Conservation (phyloP, 2,329 filamentous ascomycete species). For the Penicillium aurantiogriseum region DNA sequence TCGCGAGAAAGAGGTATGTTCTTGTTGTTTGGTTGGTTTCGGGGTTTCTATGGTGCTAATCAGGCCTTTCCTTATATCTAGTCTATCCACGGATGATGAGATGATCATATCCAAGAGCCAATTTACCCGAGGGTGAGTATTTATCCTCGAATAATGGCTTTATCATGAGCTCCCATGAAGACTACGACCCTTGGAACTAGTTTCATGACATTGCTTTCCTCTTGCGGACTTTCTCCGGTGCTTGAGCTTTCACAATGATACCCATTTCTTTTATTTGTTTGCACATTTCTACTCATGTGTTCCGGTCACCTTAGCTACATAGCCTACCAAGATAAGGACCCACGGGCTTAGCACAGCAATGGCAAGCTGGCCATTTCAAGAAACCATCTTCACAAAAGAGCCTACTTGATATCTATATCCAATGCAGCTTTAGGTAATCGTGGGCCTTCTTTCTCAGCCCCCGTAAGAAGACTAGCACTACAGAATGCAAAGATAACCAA, state of each 20-base stretch:
- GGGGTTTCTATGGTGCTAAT: not conserved
- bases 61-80: not conserved
- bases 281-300: not conserved
- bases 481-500: constrained; percentile 15
- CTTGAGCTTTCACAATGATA: constrained; percentile 1
- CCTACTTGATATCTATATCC: not conserved
- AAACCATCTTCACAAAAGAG: not conserved
- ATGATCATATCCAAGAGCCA: not conserved
- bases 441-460: not conserved
- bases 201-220: not conserved
- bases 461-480: not conserved
- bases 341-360: not conserved
- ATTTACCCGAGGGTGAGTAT: not conserved
- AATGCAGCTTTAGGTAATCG: not conserved
- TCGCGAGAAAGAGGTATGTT: constrained; percentile 49
- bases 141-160: not conserved
- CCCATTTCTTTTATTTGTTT: not conserved
- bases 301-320: not conserved
- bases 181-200: not conserved
- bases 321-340: not conserved
- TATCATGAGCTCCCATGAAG: not conserved
- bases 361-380: not conserved
- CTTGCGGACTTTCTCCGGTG: not conserved
- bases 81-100: constrained; percentile 15
- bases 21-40: not conserved